Base-by-base conservation (phyloP, 2,329 filamentous ascomycete genomes). In the Aspergillus transmontanensis region DNA sequence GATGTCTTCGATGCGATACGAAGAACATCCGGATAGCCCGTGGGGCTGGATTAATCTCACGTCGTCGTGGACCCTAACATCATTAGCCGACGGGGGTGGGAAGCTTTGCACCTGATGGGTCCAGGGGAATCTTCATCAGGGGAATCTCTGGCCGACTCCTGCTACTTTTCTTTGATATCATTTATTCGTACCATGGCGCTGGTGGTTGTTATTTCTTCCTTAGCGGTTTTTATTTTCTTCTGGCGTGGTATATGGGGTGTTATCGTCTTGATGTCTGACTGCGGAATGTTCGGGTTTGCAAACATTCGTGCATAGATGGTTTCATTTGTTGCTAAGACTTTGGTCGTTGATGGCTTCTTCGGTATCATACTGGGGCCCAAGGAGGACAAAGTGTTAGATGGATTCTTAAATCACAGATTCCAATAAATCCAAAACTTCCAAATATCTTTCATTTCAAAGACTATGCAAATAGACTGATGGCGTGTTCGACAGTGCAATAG, bases 181-280 rank as follows among this genome's bases (percentile, higher is more conserved):
- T 64, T 54, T 57, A 58, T 63, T 61, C 32, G 60, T 71, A 66
- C 57, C 57, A 61, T 64, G 74, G 75, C 75, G 74, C 73, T 76
- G 72, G 75, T 74, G 73, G 74, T 72, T 75, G 57, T 62, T 67
- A 53, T 60, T 70, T 66, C 59, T 50, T 63, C 58, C 63, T 69
- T 66, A 70, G 68, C 68, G 68, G 64, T 69, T 63, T 65, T 48
- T 61, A 28, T 63, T 63, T 62, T 65, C 41, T 63, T 63, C 57
- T 57, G 65, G 64, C 63, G 69, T 60, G 60, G 36, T 34, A 65
- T 67, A 56, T 61, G 58, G 57, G 45, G 46, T 69, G 67, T 65
- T 58, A 65, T 68, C 62, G 65, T 64, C 11, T 67, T 54, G 64
- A 68, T 67, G 66, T 73, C 66, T 62, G 54, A 41, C 63, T 65